These are phyloP conservation scores for Protea cynaroides DNA, from an alignment of 164 flowering plant genomes.

Conservation along the genomic window DNA sequence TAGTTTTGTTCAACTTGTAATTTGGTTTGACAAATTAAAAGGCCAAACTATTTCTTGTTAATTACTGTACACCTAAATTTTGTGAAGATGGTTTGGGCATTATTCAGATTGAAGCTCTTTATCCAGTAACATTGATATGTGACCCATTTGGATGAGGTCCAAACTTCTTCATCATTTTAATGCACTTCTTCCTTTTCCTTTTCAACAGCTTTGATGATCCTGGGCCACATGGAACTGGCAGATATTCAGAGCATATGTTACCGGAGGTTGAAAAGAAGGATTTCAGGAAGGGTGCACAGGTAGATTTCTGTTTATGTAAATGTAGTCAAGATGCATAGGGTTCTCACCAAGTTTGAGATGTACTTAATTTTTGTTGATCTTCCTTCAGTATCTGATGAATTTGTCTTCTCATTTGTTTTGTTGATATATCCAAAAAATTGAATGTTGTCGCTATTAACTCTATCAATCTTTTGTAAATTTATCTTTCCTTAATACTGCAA, in stretches of 20 bases:
- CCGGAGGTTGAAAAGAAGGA: conserved; percentile 84
- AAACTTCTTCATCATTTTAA: neutral
- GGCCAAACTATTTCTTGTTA: neutral
- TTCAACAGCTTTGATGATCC: conserved; percentile 83
- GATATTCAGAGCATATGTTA: conserved; percentile 84
- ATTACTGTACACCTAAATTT: neutral
- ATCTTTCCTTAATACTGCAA: too few relatives aligned
- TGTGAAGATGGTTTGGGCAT: neutral
- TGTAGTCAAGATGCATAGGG: too few relatives aligned
- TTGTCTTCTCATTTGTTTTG: too few relatives aligned
- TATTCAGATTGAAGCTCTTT: too few relatives aligned
- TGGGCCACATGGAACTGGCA: conserved; percentile 93
- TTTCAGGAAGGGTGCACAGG: conserved; percentile 97
- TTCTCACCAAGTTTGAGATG: too few relatives aligned
- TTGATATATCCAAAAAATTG: too few relatives aligned
- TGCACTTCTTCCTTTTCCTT: neutral
- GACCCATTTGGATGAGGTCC: neutral
- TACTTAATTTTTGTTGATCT: too few relatives aligned
- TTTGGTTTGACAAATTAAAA: neutral
- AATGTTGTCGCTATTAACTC: too few relatives aligned
- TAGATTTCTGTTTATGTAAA: conserved; percentile 15
- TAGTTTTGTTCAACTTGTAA: neutral
- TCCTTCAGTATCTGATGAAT: too few relatives aligned
- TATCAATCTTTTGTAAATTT: too few relatives aligned
- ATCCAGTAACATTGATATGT: conserved; percentile 1